Conservation (phyloP, 139 green algal species). For the Chlorella sp. region DNA sequence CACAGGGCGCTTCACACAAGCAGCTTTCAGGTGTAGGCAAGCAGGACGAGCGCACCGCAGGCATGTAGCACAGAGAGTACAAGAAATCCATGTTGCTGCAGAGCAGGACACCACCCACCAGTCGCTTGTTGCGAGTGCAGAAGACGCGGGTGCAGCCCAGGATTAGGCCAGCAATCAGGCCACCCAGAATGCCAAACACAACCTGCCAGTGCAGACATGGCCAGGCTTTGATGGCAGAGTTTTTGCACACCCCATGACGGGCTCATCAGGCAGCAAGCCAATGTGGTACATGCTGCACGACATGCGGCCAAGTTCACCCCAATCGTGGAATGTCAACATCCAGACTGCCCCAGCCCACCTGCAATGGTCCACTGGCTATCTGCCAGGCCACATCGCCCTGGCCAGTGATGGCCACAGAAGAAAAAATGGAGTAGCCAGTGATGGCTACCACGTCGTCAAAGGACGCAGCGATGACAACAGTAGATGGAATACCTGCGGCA, state of each 20-base stretch:
- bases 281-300: no score
- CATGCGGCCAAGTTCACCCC: no score
- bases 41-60: no score
- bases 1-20: no score
- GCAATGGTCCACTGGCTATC: constrained; percentile 49
- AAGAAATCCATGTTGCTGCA: no score
- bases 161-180: constrained; percentile 55
- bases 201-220: constrained; percentile 32
- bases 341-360: constrained; percentile 24
- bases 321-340: no score
- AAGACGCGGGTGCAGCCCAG: constrained; percentile 70
- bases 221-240: no score
- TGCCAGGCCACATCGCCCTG: constrained; percentile 34
- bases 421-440: constrained; percentile 86
- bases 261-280: no score
- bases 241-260: no score
- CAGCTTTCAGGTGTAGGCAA: no score
- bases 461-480: constrained; percentile 83
- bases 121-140: constrained; percentile 64
- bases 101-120: not conserved
- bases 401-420: constrained; percentile 67
- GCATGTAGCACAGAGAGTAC: no score
- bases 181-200: constrained; percentile 71
- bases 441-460: constrained; percentile 93
- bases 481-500: constrained; percentile 82